Evolutionary conservation across 129 eudicot species (phyloP).

Genomic region (Escallonia rubra): DNA sequence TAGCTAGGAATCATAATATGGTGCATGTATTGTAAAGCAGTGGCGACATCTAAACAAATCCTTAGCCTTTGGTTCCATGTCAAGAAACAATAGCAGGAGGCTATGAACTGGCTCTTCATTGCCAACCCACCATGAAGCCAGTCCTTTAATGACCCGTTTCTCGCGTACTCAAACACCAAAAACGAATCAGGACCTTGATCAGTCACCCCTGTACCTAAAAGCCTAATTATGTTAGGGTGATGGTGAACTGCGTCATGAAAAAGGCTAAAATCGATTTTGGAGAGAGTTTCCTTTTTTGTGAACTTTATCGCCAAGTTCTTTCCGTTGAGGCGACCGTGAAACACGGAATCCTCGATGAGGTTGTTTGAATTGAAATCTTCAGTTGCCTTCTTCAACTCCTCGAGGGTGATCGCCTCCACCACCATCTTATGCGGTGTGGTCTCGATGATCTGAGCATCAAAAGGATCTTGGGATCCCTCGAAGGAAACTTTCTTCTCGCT

Average conservation of each 20-base stretch:
- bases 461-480: constrained; percentile 64
- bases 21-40: constrained; percentile 77
- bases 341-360: constrained; percentile 73
- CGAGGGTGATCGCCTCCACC: constrained; percentile 55
- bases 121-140: constrained; percentile 98
- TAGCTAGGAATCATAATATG: constrained; percentile 59
- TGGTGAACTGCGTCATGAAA: constrained; percentile 47
- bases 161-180: constrained; percentile 70
- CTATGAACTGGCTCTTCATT: constrained; percentile 86
- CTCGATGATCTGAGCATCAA: constrained; percentile 46
- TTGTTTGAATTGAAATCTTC: constrained; percentile 54
- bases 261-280: constrained; percentile 56
- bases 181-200: constrained; percentile 35
- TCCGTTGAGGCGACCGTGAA: constrained; percentile 74
- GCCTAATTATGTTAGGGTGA: constrained; percentile 67
- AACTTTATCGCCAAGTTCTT: constrained; percentile 61
- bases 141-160: constrained; percentile 82
- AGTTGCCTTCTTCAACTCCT: constrained; percentile 70
- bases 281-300: constrained; percentile 27
- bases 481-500: constrained; percentile 82
- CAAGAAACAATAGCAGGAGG: constrained; percentile 76
- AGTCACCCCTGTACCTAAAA: constrained; percentile 42
- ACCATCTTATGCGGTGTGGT: constrained; percentile 38
- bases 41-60: constrained; percentile 79
- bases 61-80: constrained; percentile 85